A percentile compares a stretch with the other conserved stretches of the same genome.
phyloP scores from a whole-genome alignment of 345 rosid genomes.

The Hypericum androsaemum region DNA sequence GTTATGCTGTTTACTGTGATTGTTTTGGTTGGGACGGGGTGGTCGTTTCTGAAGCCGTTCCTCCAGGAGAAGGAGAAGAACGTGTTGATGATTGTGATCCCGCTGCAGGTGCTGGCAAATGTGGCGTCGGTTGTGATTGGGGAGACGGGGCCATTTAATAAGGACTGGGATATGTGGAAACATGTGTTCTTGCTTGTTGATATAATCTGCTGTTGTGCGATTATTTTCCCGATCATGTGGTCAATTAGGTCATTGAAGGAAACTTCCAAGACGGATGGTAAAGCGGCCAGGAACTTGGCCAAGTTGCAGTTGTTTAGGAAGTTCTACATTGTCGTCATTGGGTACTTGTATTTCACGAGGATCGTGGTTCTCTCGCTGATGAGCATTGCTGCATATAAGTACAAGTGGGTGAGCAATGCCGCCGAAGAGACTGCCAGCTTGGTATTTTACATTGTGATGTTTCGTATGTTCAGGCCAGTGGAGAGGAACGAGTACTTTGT shows the following conservation, averaged over 20 bases:
- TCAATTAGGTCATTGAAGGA: conserved; percentile 80
- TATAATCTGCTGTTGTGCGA: conserved; percentile 86
- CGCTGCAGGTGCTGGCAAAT: conserved; percentile 90
- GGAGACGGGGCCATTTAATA: conserved; percentile 83
- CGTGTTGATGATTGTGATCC: conserved; percentile 88
- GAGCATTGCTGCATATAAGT: conserved; percentile 82
- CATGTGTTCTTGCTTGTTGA: conserved; percentile 82
- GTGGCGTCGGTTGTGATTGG: conserved; percentile 83
- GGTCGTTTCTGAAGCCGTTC: conserved; percentile 93
- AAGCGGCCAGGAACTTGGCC: conserved; percentile 81
- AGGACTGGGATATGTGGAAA: conserved; percentile 93
- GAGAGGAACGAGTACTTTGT: conserved; percentile 86
- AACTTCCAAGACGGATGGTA: conserved; percentile 86
- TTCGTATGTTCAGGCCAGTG: conserved; percentile 85
- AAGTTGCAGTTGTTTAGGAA: conserved; percentile 79
- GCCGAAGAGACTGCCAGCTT: conserved; percentile 86
- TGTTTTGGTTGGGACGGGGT: conserved; percentile 90
- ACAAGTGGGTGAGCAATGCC: conserved; percentile 88
- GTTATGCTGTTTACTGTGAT: conserved; percentile 86
- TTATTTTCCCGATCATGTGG: conserved; percentile 96
- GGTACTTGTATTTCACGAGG: conserved; percentile 81
- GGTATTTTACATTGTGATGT: conserved; percentile 63
- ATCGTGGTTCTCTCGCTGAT: conserved; percentile 79
- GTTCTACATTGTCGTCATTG: conserved; percentile 83
- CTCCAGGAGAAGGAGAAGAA: conserved; percentile 97